Evolutionary conservation across 1,284 basidiomycete species (phyloP), one percentile per base, ranked within the genome.

Genomic region (Mycena citricolor): DNA sequence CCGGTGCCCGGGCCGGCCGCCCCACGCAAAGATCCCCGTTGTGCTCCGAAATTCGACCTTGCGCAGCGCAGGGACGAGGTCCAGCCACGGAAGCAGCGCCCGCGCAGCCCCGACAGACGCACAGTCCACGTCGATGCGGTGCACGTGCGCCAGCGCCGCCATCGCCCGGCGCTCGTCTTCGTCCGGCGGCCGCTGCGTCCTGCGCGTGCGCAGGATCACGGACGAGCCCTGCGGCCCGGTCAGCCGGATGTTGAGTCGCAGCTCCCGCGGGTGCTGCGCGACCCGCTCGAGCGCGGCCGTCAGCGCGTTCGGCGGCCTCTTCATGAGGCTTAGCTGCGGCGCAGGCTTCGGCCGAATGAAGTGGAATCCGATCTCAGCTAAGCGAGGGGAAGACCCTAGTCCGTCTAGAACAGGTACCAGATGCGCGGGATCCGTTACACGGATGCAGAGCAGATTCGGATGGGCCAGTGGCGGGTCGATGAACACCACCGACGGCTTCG

Each of bases 81-180:
- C 21, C 12, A 46, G 38, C 44, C 44, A 46, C 16, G 44, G 44
- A 2, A 46, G 30, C 4, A 46, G 22, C 10, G 44, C 44, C 3
- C 32, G 44, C 20, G 24, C 31, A 14, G 13, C 35, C 1, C 19
- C 11, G 2, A 40, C 17, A 12, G 25, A 17, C 8, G 32, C 1
- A 20, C 44, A 46, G 3, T 35, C 32, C 2, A 40, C 26, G 21
- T 21, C 13, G 21, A 46, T 12, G 32, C 12, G 36, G 4, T 12
- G n/a, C 5, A 46, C 32, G 13, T 38, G 5, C 7, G 7, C 5
- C 14, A 46, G 28, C n/a, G n/a, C n/a, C n/a, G n/a, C n/a, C n/a
- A n/a, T n/a, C n/a, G n/a, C n/a, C n/a, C n/a, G n/a, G n/a, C n/a
- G n/a, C n/a, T n/a, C n/a, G n/a, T n/a, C n/a, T n/a, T n/a, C n/a